Base-by-base conservation (phyloP, 768 basidiomycete species). In the Boletus rex-veris region DNA sequence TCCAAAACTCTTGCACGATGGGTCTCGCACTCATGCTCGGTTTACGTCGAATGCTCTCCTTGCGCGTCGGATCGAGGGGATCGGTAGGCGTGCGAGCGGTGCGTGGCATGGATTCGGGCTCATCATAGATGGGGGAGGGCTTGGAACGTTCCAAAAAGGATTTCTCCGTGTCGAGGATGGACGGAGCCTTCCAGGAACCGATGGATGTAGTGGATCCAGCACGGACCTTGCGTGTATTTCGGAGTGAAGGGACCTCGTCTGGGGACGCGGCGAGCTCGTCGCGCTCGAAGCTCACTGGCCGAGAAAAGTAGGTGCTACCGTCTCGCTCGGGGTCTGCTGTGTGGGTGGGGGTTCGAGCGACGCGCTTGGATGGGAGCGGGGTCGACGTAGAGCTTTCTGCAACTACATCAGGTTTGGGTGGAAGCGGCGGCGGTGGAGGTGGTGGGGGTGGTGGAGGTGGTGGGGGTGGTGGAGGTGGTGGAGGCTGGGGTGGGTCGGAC, bases 1-100 rank as follows among this genome's bases (percentile, higher is more conserved):
- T 77, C 81, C 81, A 82, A 30, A 81, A 64, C 53, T 80, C 77
- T 14, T 75, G 78, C 1, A 68, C 64, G 40, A 67, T 59, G 63
- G 53, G 75, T 62, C 53, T 71, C 60, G 46, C 65, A 65, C 12
- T 72, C 61, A 60, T 67, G 53, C 72, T 69, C 12, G 72, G 70
- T 43, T 76, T 66, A 33, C 69, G 66, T 16, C 62, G 64, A 28
- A 72, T 64, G 47, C 67, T 62, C 39, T 61, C 64, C 28, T 45
- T 58, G 55, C 66, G 65, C n/a, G 54, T 50, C 30, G 47, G 58
- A 45, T 68, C 61, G 45, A 60, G 58, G 14, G 53, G 53, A 61
- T 64, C 62, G 38, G 54, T 52, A 31, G 67, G 43, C 15, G 59
- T 48, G 44, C 70, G 65, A 15, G 56, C 41, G 14, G 56, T 38